Conservation (phyloP, 495 filamentous ascomycete genomes). For the Ascodesmis nigricans region DNA sequence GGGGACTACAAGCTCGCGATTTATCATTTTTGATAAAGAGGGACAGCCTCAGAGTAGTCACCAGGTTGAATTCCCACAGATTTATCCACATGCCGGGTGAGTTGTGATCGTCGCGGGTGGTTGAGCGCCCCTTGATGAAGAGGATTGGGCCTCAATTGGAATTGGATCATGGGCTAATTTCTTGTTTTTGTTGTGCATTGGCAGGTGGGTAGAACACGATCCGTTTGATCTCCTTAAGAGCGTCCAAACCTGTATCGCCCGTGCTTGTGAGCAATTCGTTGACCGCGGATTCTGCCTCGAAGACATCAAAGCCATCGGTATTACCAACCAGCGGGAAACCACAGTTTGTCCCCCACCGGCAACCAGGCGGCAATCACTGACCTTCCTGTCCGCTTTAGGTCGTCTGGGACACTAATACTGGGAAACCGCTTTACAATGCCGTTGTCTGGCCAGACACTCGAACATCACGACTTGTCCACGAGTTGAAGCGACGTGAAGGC, state of each 20-base stretch:
- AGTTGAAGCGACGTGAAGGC: constrained; percentile 36
- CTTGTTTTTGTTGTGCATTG: too few species aligned
- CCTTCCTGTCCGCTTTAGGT: constrained; percentile 22
- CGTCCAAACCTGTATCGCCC: constrained; percentile 67
- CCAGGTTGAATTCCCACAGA: constrained; percentile 77
- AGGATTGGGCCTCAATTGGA: too few species aligned
- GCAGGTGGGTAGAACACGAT: constrained; percentile 89
- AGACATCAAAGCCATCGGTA: constrained; percentile 67
- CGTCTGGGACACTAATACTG: constrained; percentile 74
- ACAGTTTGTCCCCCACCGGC: constrained; percentile 24
- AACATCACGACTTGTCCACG: constrained; percentile 53
- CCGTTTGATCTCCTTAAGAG: constrained; percentile 57
- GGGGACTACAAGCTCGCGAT: constrained; percentile 81
- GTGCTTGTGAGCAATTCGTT: constrained; percentile 50
- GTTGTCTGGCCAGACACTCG: constrained; percentile 90
- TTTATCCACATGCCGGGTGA: constrained; percentile 76
- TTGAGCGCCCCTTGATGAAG: too few species aligned
- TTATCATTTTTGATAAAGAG: constrained; percentile 69
- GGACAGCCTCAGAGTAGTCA: constrained; percentile 68
- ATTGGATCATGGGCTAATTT: too few species aligned
- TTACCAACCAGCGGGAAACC: constrained; percentile 91
- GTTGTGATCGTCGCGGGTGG: constrained; percentile 25
- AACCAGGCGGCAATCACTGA: not conserved
- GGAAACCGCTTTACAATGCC: constrained; percentile 68
- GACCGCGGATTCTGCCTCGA: constrained; percentile 44